Percentiles rank a stretch among this genome's conserved stretches.
Conservation (phyloP, 805 yeast genomes). For the Ogataea nitratoaversa region DNA sequence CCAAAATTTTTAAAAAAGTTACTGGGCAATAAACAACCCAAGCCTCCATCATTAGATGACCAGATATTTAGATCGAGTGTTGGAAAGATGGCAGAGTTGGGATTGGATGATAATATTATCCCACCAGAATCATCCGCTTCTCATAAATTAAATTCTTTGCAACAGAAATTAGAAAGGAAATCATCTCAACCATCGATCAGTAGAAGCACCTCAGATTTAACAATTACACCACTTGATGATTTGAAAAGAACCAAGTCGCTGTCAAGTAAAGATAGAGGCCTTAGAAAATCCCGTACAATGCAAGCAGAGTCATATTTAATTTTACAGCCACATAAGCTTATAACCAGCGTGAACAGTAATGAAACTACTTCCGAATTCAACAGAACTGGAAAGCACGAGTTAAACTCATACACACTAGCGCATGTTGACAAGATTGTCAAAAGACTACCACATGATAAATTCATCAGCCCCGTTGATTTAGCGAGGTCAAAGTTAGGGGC, state of each 20-base stretch:
- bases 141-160: slow-evolving; percentile 33
- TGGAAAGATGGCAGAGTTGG: slow-evolving; percentile 8
- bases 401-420: slow-evolving; percentile 26
- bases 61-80: slow-evolving; percentile 22
- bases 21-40: slow-evolving; percentile 31
- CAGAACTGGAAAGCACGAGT: slow-evolving; percentile 5
- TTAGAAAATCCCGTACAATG: slow-evolving; percentile 61
- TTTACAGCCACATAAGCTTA: slow-evolving; percentile 55
- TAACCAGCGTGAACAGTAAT: slow-evolving; percentile 43
- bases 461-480: slow-evolving; percentile 50
- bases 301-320: slow-evolving; percentile 58
- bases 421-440: slow-evolving; percentile 43
- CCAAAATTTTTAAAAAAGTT: slow-evolving; percentile 45
- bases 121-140: slow-evolving; percentile 36
- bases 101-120: slow-evolving; percentile 17
- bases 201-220: neutral
- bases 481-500: slow-evolving; percentile 46
- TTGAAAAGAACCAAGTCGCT: slow-evolving; percentile 70
- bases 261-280: slow-evolving; percentile 61
- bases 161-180: neutral
- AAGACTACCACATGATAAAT: slow-evolving; percentile 33
- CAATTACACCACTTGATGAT: slow-evolving; percentile 38
- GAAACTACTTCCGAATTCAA: slow-evolving; percentile 29
- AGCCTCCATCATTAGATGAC: slow-evolving; percentile 30
- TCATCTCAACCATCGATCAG: neutral